Percentiles rank a stretch among this genome's conserved stretches.
Evolutionary conservation across 2,329 filamentous ascomycete species (phyloP).

Genomic region (Xylaria sp.): DNA sequence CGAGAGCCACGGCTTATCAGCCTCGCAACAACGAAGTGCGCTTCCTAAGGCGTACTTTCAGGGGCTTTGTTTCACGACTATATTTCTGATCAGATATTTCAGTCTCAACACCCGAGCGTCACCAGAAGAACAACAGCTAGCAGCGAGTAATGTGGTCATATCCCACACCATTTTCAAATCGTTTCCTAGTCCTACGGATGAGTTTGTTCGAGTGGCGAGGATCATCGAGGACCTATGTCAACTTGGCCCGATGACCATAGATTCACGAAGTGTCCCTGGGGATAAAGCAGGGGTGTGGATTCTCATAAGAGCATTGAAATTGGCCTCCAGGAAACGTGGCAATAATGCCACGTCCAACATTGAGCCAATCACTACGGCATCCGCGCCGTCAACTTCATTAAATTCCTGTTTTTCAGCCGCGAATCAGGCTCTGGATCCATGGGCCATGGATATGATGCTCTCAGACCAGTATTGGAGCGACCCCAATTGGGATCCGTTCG

Average conservation of each 20-base stretch:
- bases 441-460: constrained; percentile 42
- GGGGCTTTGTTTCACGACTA: constrained; percentile 48
- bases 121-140: constrained; percentile 47
- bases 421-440: constrained; percentile 38
- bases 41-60: constrained; percentile 47
- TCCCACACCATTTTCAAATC: constrained; percentile 47
- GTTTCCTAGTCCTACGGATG: constrained; percentile 41
- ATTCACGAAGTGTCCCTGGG: constrained; percentile 36
- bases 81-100: constrained; percentile 50
- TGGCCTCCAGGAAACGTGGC: constrained; percentile 33
- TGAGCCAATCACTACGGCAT: not conserved
- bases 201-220: constrained; percentile 43
- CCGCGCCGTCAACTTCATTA: constrained; percentile 6
- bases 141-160: constrained; percentile 47
- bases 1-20: constrained; percentile 31
- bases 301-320: constrained; percentile 43
- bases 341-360: not conserved
- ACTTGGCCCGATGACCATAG: constrained; percentile 39
- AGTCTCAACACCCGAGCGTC: constrained; percentile 42
- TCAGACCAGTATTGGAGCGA: constrained; percentile 46
- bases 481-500: constrained; percentile 42
- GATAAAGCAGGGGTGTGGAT: constrained; percentile 46
- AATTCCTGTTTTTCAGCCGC: constrained; percentile 24
- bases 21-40: constrained; percentile 37
- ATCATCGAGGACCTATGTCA: constrained; percentile 48